phyloP scores from a whole-genome alignment of 768 basidiomycete genomes.

The Kwoniella newhampshirensis region DNA sequence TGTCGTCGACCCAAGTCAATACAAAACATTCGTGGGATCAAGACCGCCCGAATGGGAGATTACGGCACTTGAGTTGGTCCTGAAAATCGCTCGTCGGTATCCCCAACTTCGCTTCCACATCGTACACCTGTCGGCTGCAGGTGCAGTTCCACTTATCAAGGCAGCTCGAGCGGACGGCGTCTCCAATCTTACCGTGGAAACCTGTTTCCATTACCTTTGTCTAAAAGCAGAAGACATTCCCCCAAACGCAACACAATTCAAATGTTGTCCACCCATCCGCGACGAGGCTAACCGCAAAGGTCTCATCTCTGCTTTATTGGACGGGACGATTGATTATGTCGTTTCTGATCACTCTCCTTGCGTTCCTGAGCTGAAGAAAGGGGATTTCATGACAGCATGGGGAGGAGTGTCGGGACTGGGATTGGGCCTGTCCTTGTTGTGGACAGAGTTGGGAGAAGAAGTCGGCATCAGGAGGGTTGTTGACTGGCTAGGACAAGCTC shows the following conservation, averaged over 20 bases:
- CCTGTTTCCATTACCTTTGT: slow-evolving; percentile 94
- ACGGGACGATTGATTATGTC: slow-evolving; percentile 80
- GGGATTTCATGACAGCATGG: slow-evolving; percentile 83
- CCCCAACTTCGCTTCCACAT: slow-evolving; percentile 71
- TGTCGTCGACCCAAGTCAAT: slow-evolving; percentile 58
- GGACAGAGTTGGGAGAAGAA: slow-evolving; percentile 64
- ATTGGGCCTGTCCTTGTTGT: slow-evolving; percentile 79
- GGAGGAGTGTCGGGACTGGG: slow-evolving; percentile 92
- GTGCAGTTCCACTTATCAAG: slow-evolving; percentile 73
- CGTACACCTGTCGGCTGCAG: slow-evolving; percentile 87
- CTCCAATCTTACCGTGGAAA: slow-evolving; percentile 80
- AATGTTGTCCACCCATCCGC: slow-evolving; percentile 94
- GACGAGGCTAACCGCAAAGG: slow-evolving; percentile 67
- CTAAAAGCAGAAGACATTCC: slow-evolving; percentile 73
- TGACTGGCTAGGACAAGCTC: slow-evolving; percentile 70
- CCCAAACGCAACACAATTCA: slow-evolving; percentile 69
- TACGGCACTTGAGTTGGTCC: slow-evolving; percentile 76
- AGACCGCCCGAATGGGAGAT: slow-evolving; percentile 78
- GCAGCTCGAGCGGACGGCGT: slow-evolving; percentile 64
- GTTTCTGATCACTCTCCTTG: slow-evolving; percentile 98
- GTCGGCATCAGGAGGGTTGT: slow-evolving; percentile 62
- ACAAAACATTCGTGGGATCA: slow-evolving; percentile 80
- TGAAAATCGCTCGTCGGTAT: slow-evolving; percentile 62
- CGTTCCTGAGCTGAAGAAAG: slow-evolving; percentile 72
- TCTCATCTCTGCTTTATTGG: slow-evolving; percentile 77